phyloP scores from a whole-genome alignment of 768 basidiomycete genomes.

The Pisolithus tinctorius region DNA sequence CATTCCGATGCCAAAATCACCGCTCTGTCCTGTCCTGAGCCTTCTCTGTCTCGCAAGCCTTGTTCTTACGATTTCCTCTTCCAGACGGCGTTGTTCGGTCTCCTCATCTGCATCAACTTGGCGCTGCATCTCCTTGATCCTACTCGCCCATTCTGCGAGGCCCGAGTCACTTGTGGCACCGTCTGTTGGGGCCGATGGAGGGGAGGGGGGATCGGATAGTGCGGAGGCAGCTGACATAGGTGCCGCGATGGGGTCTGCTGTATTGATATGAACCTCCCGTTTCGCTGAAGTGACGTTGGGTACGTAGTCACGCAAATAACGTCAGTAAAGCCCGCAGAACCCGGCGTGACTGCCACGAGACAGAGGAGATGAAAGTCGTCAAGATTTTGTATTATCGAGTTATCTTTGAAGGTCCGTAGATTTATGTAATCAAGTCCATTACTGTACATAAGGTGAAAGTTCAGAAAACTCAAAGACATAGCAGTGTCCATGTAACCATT shows the following conservation, averaged over 20 bases:
- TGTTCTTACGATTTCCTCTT: conserved; percentile 46
- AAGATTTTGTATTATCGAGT: too few species aligned
- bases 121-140: conserved; percentile 72
- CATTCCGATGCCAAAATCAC: conserved; percentile 34
- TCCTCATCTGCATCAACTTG: conserved; percentile 81
- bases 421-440: neutral
- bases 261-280: too few species aligned
- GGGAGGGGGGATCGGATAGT: conserved; percentile 33
- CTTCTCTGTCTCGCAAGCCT: conserved; percentile 40
- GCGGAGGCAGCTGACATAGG: conserved; percentile 23
- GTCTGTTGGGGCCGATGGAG: conserved; percentile 7
- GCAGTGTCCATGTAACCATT: too few species aligned
- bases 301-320: too few species aligned
- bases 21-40: conserved; percentile 27
- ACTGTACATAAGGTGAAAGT: neutral
- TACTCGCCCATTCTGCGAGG: conserved; percentile 76
- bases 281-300: too few species aligned
- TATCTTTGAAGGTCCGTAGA: too few species aligned
- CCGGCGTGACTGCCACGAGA: too few species aligned
- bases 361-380: too few species aligned
- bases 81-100: conserved; percentile 62
- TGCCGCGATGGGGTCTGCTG: neutral
- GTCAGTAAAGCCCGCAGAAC: too few species aligned
- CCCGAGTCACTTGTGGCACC: conserved; percentile 43
- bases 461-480: too few species aligned